phyloP scores from a whole-genome alignment of 148 eudicot species.

The Cornus kousa region DNA sequence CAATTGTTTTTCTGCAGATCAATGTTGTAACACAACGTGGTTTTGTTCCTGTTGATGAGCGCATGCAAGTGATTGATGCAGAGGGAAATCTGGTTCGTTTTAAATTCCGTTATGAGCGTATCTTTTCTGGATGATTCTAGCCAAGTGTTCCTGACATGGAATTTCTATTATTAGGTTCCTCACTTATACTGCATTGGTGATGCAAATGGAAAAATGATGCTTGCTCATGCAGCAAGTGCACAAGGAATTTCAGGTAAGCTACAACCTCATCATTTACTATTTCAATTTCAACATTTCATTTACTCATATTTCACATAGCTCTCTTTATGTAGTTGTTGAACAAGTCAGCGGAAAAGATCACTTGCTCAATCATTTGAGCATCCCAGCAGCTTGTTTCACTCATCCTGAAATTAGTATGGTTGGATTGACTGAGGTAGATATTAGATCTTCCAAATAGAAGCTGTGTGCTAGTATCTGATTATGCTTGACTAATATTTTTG shows the following conservation, averaged over 20 bases:
- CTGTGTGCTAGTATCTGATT: background rate
- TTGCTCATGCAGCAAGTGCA: slow-evolving; percentile 98
- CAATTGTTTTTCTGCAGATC: slow-evolving; percentile 41
- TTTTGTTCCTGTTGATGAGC: slow-evolving; percentile 83
- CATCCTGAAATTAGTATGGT: slow-evolving; percentile 98
- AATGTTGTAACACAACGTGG: slow-evolving; percentile 85
- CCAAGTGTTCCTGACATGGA: background rate
- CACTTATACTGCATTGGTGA: slow-evolving; percentile 92
- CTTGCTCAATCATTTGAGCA: slow-evolving; percentile 73
- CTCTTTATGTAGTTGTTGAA: slow-evolving; percentile 60
- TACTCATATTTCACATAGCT: slow-evolving; percentile 10
- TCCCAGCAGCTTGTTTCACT: slow-evolving; percentile 94
- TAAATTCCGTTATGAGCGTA: background rate
- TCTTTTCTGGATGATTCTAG: background rate
- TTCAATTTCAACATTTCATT: background rate
- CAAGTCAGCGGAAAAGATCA: slow-evolving; percentile 82
- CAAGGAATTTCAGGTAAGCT: slow-evolving; percentile 80
- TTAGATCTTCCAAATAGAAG: background rate
- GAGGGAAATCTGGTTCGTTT: slow-evolving; percentile 57
- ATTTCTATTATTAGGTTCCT: slow-evolving; percentile 53
- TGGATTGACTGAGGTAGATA: slow-evolving; percentile 82
- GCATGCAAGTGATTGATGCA: slow-evolving; percentile 83
- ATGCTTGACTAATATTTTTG: background rate
- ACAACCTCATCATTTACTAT: slow-evolving; percentile 1
- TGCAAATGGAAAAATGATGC: slow-evolving; percentile 95